Conservation (phyloP, 192 early-diverging fungal genomes). For the Umbelopsis sp. region DNA sequence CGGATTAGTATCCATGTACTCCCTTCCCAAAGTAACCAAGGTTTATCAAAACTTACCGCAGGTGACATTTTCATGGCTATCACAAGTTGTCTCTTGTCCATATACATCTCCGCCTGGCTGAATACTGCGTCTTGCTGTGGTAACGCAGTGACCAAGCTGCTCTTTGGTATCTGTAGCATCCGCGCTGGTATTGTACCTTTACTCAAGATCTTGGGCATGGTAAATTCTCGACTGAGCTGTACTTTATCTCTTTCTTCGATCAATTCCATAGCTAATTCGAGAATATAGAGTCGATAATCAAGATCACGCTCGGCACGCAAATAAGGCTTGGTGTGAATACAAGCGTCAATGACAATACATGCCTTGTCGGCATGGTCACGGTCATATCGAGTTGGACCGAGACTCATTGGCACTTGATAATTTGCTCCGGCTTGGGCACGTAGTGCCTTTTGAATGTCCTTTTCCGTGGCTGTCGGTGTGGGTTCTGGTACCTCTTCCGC, state of each 20-base stretch:
- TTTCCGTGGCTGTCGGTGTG: slow-evolving; percentile 44
- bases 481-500: slow-evolving; percentile 58
- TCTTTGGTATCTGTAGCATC: slow-evolving; percentile 52
- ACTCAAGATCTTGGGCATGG: slow-evolving; percentile 51
- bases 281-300: slow-evolving; percentile 68
- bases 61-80: slow-evolving; percentile 9
- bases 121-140: background rate
- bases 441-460: slow-evolving; percentile 65
- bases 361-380: slow-evolving; percentile 29
- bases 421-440: slow-evolving; percentile 56
- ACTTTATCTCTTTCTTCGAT: slow-evolving; percentile 64
- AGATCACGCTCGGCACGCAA: slow-evolving; percentile 55
- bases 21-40: background rate
- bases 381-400: slow-evolving; percentile 54
- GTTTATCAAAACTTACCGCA: slow-evolving; percentile 1
- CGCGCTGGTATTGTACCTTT: slow-evolving; percentile 65
- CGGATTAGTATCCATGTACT: background rate
- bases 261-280: slow-evolving; percentile 67
- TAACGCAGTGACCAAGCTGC: slow-evolving; percentile 43
- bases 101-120: background rate
- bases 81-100: background rate
- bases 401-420: slow-evolving; percentile 67
- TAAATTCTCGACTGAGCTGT: slow-evolving; percentile 61
- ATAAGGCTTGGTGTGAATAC: slow-evolving; percentile 59
- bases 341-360: slow-evolving; percentile 69